Evolutionary conservation across 192 early-diverging fungal genomes (phyloP).

Genomic region (Anaeromyces robustus): DNA sequence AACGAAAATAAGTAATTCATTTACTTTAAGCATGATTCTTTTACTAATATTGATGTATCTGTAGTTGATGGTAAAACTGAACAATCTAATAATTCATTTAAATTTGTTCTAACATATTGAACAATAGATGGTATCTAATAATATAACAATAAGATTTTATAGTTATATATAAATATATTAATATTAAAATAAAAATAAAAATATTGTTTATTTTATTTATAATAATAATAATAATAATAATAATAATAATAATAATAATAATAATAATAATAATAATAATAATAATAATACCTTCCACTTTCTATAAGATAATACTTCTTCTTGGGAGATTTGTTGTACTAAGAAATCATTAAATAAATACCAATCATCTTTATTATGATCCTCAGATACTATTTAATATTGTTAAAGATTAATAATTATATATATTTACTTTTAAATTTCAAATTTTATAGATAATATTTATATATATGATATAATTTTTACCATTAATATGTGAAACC

Average conservation of each 20-base stretch:
- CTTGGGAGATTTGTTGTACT: slow-evolving; percentile 55
- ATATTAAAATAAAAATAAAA: too few relatives aligned
- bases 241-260: neutral
- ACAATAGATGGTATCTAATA: slow-evolving; percentile 44
- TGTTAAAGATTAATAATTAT: too few relatives aligned
- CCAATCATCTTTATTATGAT: slow-evolving; percentile 38
- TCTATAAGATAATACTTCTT: slow-evolving; percentile 45
- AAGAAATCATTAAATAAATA: slow-evolving; percentile 91
- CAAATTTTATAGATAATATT: neutral
- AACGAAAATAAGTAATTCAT: neutral
- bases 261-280: neutral
- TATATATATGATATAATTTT: neutral
- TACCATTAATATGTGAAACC: slow-evolving; percentile 50
- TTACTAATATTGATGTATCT: neutral
- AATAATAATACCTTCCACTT: slow-evolving; percentile 26
- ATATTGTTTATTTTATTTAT: too few relatives aligned
- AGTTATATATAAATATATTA: slow-evolving; percentile 23
- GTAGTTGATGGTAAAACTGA: neutral
- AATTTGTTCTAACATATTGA: slow-evolving; percentile 45
- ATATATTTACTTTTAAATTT: too few relatives aligned
- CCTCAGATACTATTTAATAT: slow-evolving; percentile 14
- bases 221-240: too few relatives aligned
- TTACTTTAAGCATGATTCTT: neutral
- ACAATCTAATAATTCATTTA: slow-evolving; percentile 23
- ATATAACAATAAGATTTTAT: slow-evolving; percentile 11